Percentiles rank a stretch among this genome's conserved stretches.
These are phyloP conservation scores for Backusella tarrabulga DNA, from an alignment of 192 early-diverging fungal species.

Conservation along the genomic window DNA sequence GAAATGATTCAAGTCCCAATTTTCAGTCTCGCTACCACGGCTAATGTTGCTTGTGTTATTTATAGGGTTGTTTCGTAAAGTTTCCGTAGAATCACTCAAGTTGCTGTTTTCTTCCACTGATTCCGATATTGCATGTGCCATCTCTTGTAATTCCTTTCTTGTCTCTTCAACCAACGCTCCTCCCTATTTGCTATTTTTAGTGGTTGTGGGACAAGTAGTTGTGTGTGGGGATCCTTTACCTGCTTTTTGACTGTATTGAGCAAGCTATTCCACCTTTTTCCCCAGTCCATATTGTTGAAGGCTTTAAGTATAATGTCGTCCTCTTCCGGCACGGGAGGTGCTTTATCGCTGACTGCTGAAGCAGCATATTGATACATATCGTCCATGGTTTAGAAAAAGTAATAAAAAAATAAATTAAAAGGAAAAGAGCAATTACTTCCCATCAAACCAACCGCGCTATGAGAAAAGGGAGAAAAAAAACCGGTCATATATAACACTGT, in stretches of 20 bases:
- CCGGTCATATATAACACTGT: neutral
- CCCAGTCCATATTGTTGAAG: conserved; percentile 29
- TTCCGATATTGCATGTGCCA: conserved; percentile 42
- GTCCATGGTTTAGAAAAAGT: conserved; percentile 21
- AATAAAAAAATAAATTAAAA: neutral
- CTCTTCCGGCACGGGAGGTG: conserved; percentile 11
- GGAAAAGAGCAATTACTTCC: neutral
- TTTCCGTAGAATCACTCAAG: neutral
- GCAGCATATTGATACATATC: conserved; percentile 37
- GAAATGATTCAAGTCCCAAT: conserved; percentile 26
- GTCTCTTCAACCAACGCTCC: conserved; percentile 48
- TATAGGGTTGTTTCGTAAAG: neutral
- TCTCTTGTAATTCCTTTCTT: conserved; percentile 47
- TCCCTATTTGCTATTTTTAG: conserved; percentile 11
- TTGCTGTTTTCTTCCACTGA: conserved; percentile 21
- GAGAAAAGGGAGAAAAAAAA: neutral
- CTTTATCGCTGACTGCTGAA: conserved; percentile 23
- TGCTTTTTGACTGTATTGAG: conserved; percentile 36
- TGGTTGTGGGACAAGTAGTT: neutral
- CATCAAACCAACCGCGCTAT: neutral
- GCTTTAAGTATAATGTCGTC: conserved; percentile 34
- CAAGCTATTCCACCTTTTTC: conserved; percentile 20
- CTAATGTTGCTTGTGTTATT: neutral
- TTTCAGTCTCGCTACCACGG: neutral
- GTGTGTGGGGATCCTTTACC: conserved; percentile 3